phyloP scores from a whole-genome alignment of 2,329 filamentous ascomycete genomes.

The Arthroderma uncinatum region DNA sequence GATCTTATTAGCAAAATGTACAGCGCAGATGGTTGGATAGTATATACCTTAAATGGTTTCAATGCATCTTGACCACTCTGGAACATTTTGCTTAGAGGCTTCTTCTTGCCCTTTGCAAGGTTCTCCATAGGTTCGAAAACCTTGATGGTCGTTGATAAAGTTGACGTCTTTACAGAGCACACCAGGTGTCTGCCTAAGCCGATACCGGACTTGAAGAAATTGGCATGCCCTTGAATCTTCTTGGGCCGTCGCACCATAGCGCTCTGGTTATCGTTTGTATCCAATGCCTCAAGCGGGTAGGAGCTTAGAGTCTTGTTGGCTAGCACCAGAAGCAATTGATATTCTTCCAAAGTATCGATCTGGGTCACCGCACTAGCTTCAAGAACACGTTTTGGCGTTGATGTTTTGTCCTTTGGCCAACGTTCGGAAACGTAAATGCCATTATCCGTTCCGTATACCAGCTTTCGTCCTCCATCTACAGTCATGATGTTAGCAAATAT shows the following conservation, averaged over 20 bases:
- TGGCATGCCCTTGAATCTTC: conserved; percentile 94
- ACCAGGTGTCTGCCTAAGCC: conserved; percentile 89
- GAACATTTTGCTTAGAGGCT: conserved; percentile 93
- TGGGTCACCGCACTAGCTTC: conserved; percentile 84
- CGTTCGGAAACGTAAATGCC: conserved; percentile 89
- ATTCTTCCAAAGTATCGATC: conserved; percentile 91
- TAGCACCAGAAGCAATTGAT: conserved; percentile 78
- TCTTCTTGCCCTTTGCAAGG: conserved; percentile 86
- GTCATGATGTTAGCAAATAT: conserved; percentile 13
- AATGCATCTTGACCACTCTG: conserved; percentile 85
- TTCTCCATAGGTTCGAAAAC: conserved; percentile 98
- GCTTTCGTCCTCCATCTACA: conserved; percentile 80
- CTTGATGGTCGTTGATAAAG: conserved; percentile 91
- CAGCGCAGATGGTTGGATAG: not conserved
- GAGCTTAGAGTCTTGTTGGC: conserved; percentile 89
- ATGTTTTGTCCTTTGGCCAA: conserved; percentile 66
- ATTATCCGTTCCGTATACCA: conserved; percentile 88
- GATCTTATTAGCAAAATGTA: not conserved
- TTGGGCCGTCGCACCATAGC: conserved; percentile 73
- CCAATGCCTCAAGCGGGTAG: conserved; percentile 76
- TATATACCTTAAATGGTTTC: conserved; percentile 69
- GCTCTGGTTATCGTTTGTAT: conserved; percentile 62
- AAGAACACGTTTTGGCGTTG: conserved; percentile 68
- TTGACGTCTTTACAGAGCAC: conserved; percentile 89
- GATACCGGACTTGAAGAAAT: conserved; percentile 96